Base-by-base conservation (phyloP, 306 rosid genomes). In the Pyrus bretschneideri region DNA sequence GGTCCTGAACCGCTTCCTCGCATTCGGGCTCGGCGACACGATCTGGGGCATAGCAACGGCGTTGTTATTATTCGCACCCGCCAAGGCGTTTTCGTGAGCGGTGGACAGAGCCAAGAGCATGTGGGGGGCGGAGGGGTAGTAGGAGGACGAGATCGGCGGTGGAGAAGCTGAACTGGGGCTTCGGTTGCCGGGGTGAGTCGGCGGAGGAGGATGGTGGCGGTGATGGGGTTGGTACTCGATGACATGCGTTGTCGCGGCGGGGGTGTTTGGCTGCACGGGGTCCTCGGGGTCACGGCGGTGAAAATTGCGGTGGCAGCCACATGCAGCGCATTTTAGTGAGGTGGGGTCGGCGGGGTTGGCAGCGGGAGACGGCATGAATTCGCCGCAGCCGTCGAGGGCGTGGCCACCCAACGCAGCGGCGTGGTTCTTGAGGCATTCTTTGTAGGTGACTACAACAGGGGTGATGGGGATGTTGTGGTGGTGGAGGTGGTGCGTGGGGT, bases 281-380 rank as follows among this genome's bases (percentile, higher is more conserved):
- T 95, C 99, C 11, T 95, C 97, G 0, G 97, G 96, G 4, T 95
- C 96, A 1, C 97, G 95, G 86, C 99, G 99, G 90, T 95, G 99
- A 84, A 90, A 95, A 46, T 95, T 95, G 5, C 99, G 91, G 87
- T 95, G 99, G 78, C 99, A 95, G 23, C 97, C 99, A 9, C 99
- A 95, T 3, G 97, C 99, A 31, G 99, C 99, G 76, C 99, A 95
- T 77, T 89, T 92, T 58, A 92, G 87, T 5, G 97, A 89, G 3
- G 87, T 83, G 12, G 97, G 99, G 85, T 95, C 99, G 15, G 89
- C 57, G 70, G 87, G 21, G 27, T 76, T 82, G 60, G 88, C 82
- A 1, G 81, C 75, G 0, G 96, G 97, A 2, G 97, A 91, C 0
- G 97, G 93, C 99, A 95, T 89, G 84, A 90, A 92, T 83, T 95